Evolutionary conservation across 2,329 filamentous ascomycete species (phyloP).

Genomic region (Hypoxylon sp.): DNA sequence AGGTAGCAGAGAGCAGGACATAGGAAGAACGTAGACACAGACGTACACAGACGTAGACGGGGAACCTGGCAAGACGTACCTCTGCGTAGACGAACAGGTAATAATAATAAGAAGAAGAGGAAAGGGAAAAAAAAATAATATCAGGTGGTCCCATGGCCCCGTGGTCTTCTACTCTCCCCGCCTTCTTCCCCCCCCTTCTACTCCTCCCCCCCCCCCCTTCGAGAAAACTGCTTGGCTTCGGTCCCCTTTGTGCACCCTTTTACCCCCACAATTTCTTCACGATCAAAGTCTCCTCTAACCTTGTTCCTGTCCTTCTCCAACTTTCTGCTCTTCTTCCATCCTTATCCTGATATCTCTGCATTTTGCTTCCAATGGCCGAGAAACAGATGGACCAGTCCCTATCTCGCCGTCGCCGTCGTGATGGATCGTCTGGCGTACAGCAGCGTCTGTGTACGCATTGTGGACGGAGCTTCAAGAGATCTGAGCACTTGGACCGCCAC

Average conservation of each 20-base stretch:
- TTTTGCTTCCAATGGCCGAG: slow-evolving; percentile 38
- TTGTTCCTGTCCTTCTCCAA: slow-evolving; percentile 36
- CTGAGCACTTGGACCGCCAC: slow-evolving; percentile 56
- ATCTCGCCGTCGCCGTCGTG: slow-evolving; percentile 43
- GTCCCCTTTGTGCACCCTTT: slow-evolving; percentile 31
- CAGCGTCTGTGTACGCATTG: slow-evolving; percentile 52
- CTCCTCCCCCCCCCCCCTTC: not conserved
- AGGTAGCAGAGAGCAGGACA: no score
- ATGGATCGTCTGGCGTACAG: slow-evolving; percentile 42
- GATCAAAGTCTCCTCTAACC: no score
- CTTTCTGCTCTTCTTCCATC: slow-evolving; percentile 28
- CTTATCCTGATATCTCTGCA: slow-evolving; percentile 22
- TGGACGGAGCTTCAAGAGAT: slow-evolving; percentile 54
- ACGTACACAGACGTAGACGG: not conserved
- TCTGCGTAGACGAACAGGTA: not conserved
- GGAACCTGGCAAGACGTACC: not conserved
- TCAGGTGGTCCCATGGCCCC: slow-evolving; percentile 40
- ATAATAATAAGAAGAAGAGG: not conserved
- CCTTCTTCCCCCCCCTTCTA: not conserved
- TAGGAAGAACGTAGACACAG: not conserved
- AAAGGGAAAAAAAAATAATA: slow-evolving; percentile 24
- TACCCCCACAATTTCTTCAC: slow-evolving; percentile 37
- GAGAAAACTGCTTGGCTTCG: slow-evolving; percentile 7
- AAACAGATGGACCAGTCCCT: slow-evolving; percentile 44
- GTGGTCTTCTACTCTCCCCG: slow-evolving; percentile 24